These are phyloP conservation scores for Marasmius sp. DNA, from an alignment of 1,284 basidiomycete genomes.

Conservation along the genomic window DNA sequence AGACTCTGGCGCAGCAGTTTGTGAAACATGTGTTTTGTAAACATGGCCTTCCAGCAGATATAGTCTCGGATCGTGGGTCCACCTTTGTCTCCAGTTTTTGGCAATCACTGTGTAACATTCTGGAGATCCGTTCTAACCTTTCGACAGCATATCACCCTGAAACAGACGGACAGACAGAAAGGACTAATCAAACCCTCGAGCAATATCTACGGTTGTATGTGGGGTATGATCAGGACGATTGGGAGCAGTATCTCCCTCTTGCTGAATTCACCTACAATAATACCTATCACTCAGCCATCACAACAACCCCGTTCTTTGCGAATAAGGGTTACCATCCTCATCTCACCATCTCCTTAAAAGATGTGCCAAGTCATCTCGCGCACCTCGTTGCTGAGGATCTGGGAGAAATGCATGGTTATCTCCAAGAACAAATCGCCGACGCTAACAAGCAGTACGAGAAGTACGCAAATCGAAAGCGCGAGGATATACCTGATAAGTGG, in stretches of 20 bases:
- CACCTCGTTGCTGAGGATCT: neutral
- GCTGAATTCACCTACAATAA: neutral
- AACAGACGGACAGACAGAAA: slow-evolving; percentile 5
- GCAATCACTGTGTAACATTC: neutral
- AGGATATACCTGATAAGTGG: neutral
- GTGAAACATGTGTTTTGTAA: slow-evolving; percentile 3
- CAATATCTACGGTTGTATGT: slow-evolving; percentile 3
- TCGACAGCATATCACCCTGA: slow-evolving; percentile 4
- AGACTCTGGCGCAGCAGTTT: neutral
- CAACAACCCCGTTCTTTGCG: neutral
- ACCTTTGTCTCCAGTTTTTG: slow-evolving; percentile 8
- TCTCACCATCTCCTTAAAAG: neutral
- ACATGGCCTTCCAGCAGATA: too few species aligned
- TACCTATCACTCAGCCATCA: neutral
- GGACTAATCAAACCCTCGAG: neutral
- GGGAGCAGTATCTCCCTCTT: neutral
- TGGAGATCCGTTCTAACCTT: neutral
- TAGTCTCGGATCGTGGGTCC: slow-evolving; percentile 7
- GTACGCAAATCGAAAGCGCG: neutral
- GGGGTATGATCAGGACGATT: slow-evolving; percentile 1
- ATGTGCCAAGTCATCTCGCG: neutral
- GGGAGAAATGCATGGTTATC: neutral
- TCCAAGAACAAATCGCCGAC: neutral
- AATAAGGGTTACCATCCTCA: slow-evolving; percentile 1
- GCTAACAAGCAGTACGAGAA: neutral